Percentiles rank a stretch among this genome's conserved stretches.
Conservation (phyloP, 2,329 filamentous ascomycete genomes). For the Trichophyton rubrum region DNA sequence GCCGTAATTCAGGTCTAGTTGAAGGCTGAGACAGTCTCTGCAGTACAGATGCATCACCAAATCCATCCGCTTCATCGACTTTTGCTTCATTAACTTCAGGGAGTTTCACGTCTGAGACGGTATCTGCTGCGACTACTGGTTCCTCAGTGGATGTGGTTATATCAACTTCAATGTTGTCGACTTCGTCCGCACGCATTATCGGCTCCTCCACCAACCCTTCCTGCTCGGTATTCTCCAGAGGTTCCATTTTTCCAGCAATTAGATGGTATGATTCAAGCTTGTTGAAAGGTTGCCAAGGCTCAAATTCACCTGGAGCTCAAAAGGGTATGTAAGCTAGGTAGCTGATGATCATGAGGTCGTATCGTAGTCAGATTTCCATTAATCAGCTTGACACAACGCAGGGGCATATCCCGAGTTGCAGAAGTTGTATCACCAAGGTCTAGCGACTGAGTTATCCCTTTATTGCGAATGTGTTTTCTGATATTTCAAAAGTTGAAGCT, state of each 20-base stretch:
- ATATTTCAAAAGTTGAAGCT: neutral
- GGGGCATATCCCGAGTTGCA: neutral
- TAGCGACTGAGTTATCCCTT: neutral
- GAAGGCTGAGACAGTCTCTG: constrained; percentile 14
- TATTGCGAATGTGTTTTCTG: neutral
- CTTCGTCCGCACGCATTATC: constrained; percentile 39
- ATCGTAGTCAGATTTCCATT: neutral
- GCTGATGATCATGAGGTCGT: neutral
- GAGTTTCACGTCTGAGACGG: constrained; percentile 26
- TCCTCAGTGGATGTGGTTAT: constrained; percentile 35
- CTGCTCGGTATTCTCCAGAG: neutral
- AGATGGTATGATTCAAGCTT: neutral
- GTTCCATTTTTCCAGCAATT: neutral
- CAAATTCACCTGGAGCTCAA: neutral
- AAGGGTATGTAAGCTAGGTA: neutral
- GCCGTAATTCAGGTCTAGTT: constrained; percentile 26
- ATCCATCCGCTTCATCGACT: constrained; percentile 10
- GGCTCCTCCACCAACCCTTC: constrained; percentile 22
- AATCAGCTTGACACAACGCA: neutral
- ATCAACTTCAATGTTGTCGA: constrained; percentile 37
- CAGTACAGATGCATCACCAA: constrained; percentile 9
- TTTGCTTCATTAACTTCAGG: constrained; percentile 10
- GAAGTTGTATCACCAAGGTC: neutral
- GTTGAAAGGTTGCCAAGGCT: neutral
- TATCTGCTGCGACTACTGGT: constrained; percentile 31